Conservation (phyloP, 257 asterid genomes). For the Solanum neorickii region DNA sequence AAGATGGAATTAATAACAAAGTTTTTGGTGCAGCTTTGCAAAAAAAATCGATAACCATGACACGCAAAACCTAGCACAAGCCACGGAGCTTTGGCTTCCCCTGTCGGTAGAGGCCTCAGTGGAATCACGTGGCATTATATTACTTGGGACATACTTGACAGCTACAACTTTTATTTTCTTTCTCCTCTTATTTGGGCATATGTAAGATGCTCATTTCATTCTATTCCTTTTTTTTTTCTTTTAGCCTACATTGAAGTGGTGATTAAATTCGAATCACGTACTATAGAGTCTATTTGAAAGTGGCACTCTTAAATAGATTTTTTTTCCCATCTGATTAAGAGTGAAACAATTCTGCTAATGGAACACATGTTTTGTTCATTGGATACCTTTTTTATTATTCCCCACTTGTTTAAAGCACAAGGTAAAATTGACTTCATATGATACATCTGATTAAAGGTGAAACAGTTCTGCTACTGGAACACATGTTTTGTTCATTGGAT, state of each 20-base stretch:
- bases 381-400: not conserved
- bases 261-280: rapidly evolving
- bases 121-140: not conserved
- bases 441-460: not conserved
- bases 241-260: no score
- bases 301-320: no score
- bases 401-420: not conserved
- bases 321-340: rapidly evolving
- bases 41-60: not conserved
- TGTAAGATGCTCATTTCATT: not conserved
- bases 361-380: not conserved
- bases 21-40: not conserved
- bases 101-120: not conserved
- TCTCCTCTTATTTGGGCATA: not conserved
- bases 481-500: not conserved
- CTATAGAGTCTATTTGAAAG: rapidly evolving
- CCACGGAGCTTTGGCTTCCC: not conserved
- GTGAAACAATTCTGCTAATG: not conserved
- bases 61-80: not conserved
- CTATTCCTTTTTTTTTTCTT: no score
- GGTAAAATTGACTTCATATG: no score
- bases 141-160: not conserved
- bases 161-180: not conserved
- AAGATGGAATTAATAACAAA: not conserved
- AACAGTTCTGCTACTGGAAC: no score